Base-by-base conservation (phyloP, 202 grass and related monocot genomes). In the Eragrostis tef region DNA sequence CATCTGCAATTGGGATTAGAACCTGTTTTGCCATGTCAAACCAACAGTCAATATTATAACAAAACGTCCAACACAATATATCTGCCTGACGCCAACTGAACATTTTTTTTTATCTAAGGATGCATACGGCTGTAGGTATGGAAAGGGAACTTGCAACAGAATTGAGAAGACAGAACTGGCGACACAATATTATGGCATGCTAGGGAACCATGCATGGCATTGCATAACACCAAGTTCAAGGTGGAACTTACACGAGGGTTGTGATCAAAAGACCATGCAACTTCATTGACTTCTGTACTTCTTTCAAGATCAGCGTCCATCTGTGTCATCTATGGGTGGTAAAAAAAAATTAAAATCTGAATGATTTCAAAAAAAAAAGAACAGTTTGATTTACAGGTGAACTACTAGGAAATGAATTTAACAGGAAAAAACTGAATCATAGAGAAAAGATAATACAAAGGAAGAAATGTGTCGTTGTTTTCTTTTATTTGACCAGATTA, bases 1-100 rank as follows among this genome's bases (percentile, higher is more conserved):
- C 95, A 89, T 98, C 88, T 79, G 92, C 92, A 77, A 98, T 85
- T 50, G 95, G 95, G 79, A 98, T 79, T 54, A 98, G 90, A 85
- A 98, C 90, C 95, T 98, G 84, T 59, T 83, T 16, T 73, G 10
- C 73, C 15, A 75, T 71, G 64, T 73, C 56, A 78, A 90, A 88
- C 27, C 47, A 80, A 20, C 57, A 57, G 24, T 81, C 70, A 78
- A 20, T 36, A 12, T 14, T 22, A 78, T 44, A 17, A 44, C 45
- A 77, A 54, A 80, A 67, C 16, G 19, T 22, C 39, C 9, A 80
- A 67, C 47, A 72, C 56, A 73, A 73, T 4, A 84, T 63, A 78
- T 52, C 2, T 78, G 25, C 10, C 42, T 78, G 25, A 14, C 42
- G 31, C 12, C 45, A 68, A 70, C 36, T 22, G 39, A 25, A 81